Evolutionary conservation across 1,284 basidiomycete species (phyloP), one percentile per base, ranked within the genome.

Genomic region (Mrakiaceae sp.): DNA sequence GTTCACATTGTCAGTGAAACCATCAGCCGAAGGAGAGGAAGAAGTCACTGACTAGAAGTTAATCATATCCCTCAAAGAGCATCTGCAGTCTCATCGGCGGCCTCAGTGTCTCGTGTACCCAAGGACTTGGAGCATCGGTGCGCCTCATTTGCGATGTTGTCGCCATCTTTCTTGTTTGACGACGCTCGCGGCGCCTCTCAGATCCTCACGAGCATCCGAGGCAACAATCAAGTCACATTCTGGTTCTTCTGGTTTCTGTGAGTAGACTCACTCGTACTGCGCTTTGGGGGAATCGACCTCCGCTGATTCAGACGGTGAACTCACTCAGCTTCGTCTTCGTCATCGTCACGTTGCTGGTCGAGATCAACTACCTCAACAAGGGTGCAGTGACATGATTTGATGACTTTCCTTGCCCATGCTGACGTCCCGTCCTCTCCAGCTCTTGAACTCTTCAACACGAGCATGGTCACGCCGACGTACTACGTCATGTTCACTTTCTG

Each of bases 31-130:
- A 2, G 27, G 27, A 27, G 27, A 27, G 27, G 27, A 27, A 27
- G 27, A 27, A 27, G 27, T 27, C 27, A 27, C 1, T 27, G 27
- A 27, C 27, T 27, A 27, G 27, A 27, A 27, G 27, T 27, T 27
- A 2, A 27, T 27, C 27, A 27, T 27, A 27, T 27, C 27, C 27
- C 27, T 27, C 27, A 27, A 1, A 27, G 27, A 27, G 82, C 55
- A 88, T 97, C 50, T 98, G 95, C 77, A 92, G 88, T 69, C 85
- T 98, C 81, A 97, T 98, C 72, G 95, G 95, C 43, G 95, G 96
- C 1, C 87, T 98, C 67, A 91, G 87, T 68, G 95, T 98, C 70
- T 93, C 89, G 70, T 94, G 95, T 66, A 97, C 93, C 3, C 93
- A 91, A 54, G 95, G 95, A 48, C 82, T 98, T 27, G 95, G 95